A percentile compares a stretch with the other conserved stretches of the same genome.
Conservation (phyloP, 75 land plant species). For the Selaginella moellendorffii region DNA sequence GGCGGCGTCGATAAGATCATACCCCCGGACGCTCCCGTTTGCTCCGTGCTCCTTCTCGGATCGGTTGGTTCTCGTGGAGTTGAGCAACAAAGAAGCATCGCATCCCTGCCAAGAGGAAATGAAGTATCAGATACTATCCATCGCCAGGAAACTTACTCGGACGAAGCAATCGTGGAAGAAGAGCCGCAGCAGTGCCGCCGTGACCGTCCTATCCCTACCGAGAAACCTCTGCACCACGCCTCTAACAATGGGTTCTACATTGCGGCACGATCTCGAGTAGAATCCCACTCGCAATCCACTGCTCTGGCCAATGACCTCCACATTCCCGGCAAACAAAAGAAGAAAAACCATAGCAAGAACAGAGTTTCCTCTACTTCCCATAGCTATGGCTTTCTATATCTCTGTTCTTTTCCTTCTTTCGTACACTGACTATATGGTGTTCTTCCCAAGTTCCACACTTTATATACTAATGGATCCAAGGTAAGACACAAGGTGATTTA, state of each 20-base stretch:
- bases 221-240: constrained; percentile 11
- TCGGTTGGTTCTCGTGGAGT: constrained; percentile 14
- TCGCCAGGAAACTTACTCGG: constrained; percentile 19
- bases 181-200: constrained; percentile 36
- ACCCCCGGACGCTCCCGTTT: constrained; percentile 25
- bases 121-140: neutral
- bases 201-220: constrained; percentile 23
- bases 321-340: constrained; percentile 14
- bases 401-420: too few species aligned
- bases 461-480: too few species aligned
- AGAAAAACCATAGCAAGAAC: too few species aligned
- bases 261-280: constrained; percentile 24
- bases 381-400: too few species aligned
- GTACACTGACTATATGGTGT: too few species aligned
- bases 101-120: constrained; percentile 32
- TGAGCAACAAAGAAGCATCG: constrained; percentile 37
- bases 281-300: constrained; percentile 24
- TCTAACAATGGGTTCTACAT: constrained; percentile 16
- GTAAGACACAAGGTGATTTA: too few species aligned
- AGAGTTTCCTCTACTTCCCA: too few species aligned
- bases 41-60: constrained; percentile 31
- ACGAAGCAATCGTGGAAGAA: constrained; percentile 68
- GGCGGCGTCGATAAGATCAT: constrained; percentile 27
- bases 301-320: too few species aligned
- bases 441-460: too few species aligned